These are phyloP conservation scores for Purshia tridentata DNA, from an alignment of 306 rosid species.

Conservation along the genomic window DNA sequence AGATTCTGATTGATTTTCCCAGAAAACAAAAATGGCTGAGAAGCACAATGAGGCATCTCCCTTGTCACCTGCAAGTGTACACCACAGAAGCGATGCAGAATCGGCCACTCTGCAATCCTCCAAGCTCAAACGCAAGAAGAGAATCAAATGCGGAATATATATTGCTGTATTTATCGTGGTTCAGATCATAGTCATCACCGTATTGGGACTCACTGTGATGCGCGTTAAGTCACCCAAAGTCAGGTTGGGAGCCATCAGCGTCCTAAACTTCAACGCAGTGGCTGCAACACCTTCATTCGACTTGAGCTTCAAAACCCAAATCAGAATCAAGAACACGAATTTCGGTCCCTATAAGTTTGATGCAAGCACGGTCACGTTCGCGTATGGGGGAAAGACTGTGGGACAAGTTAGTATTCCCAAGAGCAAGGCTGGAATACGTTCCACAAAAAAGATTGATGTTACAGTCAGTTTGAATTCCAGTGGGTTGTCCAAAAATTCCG, in stretches of 20 bases:
- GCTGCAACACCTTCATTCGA: conserved; percentile 9
- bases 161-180: conserved; percentile 16
- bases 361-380: background rate
- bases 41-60: conserved; percentile 12
- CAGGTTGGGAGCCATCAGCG: background rate
- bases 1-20: background rate
- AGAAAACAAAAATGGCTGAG: conserved; percentile 24
- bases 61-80: conserved; percentile 24
- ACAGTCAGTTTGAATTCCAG: conserved; percentile 8
- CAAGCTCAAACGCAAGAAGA: conserved; percentile 32
- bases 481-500: background rate
- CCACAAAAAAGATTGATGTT: background rate
- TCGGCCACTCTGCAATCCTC: background rate
- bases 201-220: conserved; percentile 22
- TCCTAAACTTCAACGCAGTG: background rate
- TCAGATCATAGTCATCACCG: conserved; percentile 24
- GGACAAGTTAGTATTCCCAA: conserved; percentile 1
- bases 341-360: conserved; percentile 29
- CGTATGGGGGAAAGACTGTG: background rate
- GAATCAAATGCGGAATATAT: conserved; percentile 23
- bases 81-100: conserved; percentile 19
- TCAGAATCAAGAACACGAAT: conserved; percentile 20
- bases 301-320: conserved; percentile 13
- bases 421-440: conserved; percentile 14
- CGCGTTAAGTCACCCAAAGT: conserved; percentile 21